Conservation (phyloP, 225 moss, liverwort and hornwort species). For the Sphagnum tenellum region DNA sequence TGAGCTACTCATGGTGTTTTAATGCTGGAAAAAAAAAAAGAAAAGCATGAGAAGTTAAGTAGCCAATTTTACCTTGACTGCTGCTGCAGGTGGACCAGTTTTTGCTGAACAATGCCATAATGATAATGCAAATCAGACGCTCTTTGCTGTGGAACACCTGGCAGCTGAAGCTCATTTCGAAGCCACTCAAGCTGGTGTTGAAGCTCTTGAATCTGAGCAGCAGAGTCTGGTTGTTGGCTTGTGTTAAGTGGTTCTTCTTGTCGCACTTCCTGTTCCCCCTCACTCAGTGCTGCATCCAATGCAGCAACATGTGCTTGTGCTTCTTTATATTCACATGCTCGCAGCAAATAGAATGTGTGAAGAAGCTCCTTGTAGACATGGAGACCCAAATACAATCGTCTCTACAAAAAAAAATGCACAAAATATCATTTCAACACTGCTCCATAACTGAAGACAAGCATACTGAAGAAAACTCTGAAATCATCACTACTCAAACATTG, state of each 20-base stretch:
- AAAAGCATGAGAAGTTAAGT: no score
- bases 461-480: no score
- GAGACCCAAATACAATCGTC: conserved; percentile 64
- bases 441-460: no score
- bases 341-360: conserved; percentile 62
- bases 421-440: not conserved
- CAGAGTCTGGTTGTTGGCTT: conserved; percentile 19
- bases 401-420: conserved; percentile 34
- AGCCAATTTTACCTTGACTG: conserved; percentile 22
- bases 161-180: conserved; percentile 30
- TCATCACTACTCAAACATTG: no score
- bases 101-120: conserved; percentile 43
- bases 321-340: conserved; percentile 85
- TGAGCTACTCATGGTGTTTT: no score
- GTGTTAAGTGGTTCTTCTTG: no score
- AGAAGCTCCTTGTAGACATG: conserved; percentile 89
- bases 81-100: conserved; percentile 37
- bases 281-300: conserved; percentile 56
- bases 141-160: conserved; percentile 26
- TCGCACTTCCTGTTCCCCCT: conserved; percentile 11
- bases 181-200: conserved; percentile 56
- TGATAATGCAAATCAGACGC: conserved; percentile 52
- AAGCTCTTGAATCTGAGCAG: conserved; percentile 38
- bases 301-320: conserved; percentile 49
- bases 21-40: no score